Base-by-base conservation (phyloP, 2,329 filamentous ascomycete genomes). In the Monosporascus sp. region DNA sequence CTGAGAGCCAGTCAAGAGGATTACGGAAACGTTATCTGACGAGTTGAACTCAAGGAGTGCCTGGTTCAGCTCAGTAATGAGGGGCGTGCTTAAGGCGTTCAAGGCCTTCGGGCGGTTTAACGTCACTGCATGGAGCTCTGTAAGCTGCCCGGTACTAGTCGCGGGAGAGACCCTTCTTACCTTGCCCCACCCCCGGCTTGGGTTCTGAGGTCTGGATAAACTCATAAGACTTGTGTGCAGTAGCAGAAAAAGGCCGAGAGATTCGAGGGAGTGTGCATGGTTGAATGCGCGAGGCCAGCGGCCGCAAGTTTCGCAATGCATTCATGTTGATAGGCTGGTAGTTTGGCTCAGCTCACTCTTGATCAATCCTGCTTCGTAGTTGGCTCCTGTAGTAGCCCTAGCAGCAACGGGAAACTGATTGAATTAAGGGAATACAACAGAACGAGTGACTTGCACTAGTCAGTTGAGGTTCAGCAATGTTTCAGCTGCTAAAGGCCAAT, bases 41-140 rank as follows among this genome's bases (percentile, higher is more conserved):
- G 78, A 71, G 66, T 93, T 88, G 73, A 92, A 85, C 54, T 82
- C 78, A 57, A 74, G 74, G 52, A 96, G 81, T 37, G 89, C 89
- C 61, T 86, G 75, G 73, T 96, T 96, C 61, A 99, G 82, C 76
- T 99, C 94, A 62, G 76, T 79, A 70, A 99, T 96, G 49, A 99
- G 85, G 9, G 93, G 91, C 7, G 89, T 94, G 74, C 82, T 93
- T 59, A 99, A 84, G 46, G 94, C 94, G 72, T 99, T 99, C 67
- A 96, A 85, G 45, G 93, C 91, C 79, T 95, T 96, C 58, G 94
- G 94, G 45, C 94, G 88, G 80, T 95, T 91, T 60, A 99, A 78
- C 16, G 91, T 94, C 66, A 97, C 93, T 97, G 62, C 5, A 52
- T 45, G 47, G 26, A 47, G 7, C 48, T 46, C 50, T 48, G 54